Conservation (phyloP, 257 asterid genomes). For the Mentha longifolia region DNA sequence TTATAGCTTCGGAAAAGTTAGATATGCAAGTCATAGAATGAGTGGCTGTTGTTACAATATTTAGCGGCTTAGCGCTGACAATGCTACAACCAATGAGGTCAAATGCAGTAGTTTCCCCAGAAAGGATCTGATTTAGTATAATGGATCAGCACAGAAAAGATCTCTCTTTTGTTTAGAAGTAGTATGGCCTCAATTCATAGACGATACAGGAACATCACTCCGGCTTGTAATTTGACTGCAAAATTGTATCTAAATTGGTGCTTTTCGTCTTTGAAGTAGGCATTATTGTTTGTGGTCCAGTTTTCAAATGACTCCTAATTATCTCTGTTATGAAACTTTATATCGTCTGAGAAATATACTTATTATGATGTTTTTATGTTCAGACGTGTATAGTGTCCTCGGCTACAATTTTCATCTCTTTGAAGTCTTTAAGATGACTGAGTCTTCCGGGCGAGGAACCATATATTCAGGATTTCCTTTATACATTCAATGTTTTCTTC, state of each 20-base stretch:
- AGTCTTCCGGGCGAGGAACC: not conserved
- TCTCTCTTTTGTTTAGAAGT: not conserved
- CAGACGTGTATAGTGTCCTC: too few species aligned
- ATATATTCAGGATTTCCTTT: not conserved
- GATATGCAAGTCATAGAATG: too few species aligned
- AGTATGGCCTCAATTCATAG: not conserved
- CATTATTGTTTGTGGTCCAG: constrained; percentile 1
- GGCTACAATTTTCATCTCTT: not conserved
- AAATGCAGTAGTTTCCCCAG: not conserved
- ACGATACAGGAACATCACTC: not conserved
- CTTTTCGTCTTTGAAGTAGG: not conserved
- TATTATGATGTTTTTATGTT: not conserved
- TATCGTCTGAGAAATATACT: not conserved
- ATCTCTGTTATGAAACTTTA: not conserved
- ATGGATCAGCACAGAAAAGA: too few species aligned
- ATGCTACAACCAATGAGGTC: not conserved
- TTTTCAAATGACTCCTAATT: not conserved
- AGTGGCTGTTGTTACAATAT: too few species aligned
- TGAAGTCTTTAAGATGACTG: not conserved
- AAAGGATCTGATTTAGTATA: not conserved
- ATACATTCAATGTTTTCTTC: not conserved
- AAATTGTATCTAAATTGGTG: not conserved
- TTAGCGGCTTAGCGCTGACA: too few species aligned
- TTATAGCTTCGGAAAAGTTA: too few species aligned
- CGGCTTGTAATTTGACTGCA: not conserved